A percentile compares a stretch with the other conserved stretches of the same genome.
These are phyloP conservation scores for Tolypocladium endophyticum DNA, from an alignment of 2,329 filamentous ascomycete species.

Conservation along the genomic window DNA sequence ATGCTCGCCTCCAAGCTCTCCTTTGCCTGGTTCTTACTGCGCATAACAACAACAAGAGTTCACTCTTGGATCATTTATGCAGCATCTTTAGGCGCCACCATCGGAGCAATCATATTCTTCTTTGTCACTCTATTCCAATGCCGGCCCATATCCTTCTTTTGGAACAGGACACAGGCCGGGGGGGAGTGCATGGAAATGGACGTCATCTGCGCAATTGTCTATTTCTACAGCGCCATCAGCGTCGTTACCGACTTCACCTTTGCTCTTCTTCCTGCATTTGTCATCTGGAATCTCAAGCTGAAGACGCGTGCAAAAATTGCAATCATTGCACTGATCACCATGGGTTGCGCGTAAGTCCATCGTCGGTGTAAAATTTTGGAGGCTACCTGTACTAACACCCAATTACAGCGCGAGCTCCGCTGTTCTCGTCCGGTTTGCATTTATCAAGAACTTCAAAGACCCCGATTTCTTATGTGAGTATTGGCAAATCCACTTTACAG, in stretches of 20 bases:
- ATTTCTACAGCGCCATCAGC: slow-evolving; percentile 38
- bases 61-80: slow-evolving; percentile 25
- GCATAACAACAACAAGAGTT: slow-evolving; percentile 22
- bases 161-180: slow-evolving; percentile 20
- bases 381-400: slow-evolving; percentile 5
- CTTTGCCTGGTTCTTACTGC: slow-evolving; percentile 30
- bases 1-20: slow-evolving; percentile 30
- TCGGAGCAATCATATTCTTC: slow-evolving; percentile 28
- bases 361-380: neutral
- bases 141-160: slow-evolving; percentile 27
- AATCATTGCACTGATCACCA: slow-evolving; percentile 39
- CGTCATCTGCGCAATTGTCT: slow-evolving; percentile 40
- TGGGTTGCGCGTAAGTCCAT: slow-evolving; percentile 38
- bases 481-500: neutral
- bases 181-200: slow-evolving; percentile 26
- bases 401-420: slow-evolving; percentile 29
- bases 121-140: slow-evolving; percentile 31
- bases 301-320: slow-evolving; percentile 37
- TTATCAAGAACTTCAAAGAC: slow-evolving; percentile 23
- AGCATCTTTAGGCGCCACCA: slow-evolving; percentile 22
- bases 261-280: slow-evolving; percentile 39
- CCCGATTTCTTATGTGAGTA: slow-evolving; percentile 32
- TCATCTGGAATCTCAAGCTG: slow-evolving; percentile 47
- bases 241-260: slow-evolving; percentile 40
- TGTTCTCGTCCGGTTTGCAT: slow-evolving; percentile 29